Base-by-base conservation (phyloP, 1,284 basidiomycete species). In the Xerocomus cyaneibrunnescens region DNA sequence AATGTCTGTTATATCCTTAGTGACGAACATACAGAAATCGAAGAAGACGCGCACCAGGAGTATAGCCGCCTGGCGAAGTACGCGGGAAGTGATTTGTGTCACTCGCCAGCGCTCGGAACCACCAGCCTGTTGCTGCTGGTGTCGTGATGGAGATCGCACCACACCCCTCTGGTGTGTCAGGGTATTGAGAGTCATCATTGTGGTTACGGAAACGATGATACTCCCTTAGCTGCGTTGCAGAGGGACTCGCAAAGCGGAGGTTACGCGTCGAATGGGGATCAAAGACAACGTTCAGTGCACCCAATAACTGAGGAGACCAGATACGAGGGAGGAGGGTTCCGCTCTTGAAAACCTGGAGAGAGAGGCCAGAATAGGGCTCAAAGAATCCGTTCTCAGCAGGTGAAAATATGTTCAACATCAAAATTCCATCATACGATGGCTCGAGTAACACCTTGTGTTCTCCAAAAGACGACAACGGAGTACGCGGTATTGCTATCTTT, bases 51-150 rank as follows among this genome's bases (percentile, higher is more conserved):
- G 1, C 23, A 59, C 57, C 56, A 3, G 53, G 57, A 22, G 46
- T 35, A 25, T 9, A 17, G 1, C 57, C 54, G n/a, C 12, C 32
- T 0, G 28, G 17, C 4, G n/a, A 36, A 17, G 30, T 5, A 12
- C 37, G 53, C 12, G 57, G 57, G 49, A 51, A 59, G 19, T 36
- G 37, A n/a, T 57, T 57, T 0, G n/a, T 28, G 38, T 59, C 48
- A 5, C 3, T 14, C 34, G 36, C n/a, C 1, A 0, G 3, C 1
- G 9, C 46, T 19, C 56, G 22, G 47, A 50, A 58, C 57, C 57
- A 57, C 56, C 56, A 57, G 3, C 52, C 52, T 0, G 52, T 54
- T 12, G 56, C 48, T 16, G 43, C 44, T 12, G 56, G 56, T n/a
- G 14, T 58, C 28, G 52, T 58, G 25, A 27, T 4, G 2, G 57